A percentile compares a stretch with the other conserved stretches of the same genome.
phyloP scores from a whole-genome alignment of 179 eudicot genomes.

The Monotropa hypopitys region DNA sequence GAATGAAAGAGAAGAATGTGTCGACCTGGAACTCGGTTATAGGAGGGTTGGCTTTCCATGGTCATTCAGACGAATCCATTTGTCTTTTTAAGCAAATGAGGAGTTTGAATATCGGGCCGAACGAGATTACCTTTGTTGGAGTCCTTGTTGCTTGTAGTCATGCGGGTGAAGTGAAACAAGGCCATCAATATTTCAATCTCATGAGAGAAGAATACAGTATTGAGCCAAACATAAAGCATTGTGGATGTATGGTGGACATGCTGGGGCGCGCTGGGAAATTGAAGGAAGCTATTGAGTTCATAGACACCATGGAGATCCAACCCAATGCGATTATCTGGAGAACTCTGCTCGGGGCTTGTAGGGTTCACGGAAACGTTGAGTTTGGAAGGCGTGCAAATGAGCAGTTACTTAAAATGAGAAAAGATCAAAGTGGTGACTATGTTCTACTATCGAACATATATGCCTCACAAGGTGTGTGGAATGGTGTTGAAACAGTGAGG shows the following conservation, averaged over 20 bases:
- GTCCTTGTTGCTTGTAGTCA: conserved; percentile 49
- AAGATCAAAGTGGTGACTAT: conserved; percentile 43
- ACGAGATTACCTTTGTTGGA: conserved; percentile 39
- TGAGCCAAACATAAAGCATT: conserved; percentile 39
- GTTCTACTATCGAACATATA: conserved; percentile 43
- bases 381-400: conserved; percentile 39
- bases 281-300: conserved; percentile 37
- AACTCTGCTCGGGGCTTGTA: conserved; percentile 46
- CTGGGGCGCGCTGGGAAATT: conserved; percentile 41
- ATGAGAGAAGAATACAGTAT: conserved; percentile 31
- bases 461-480: conserved; percentile 45
- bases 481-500: conserved; percentile 36
- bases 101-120: conserved; percentile 21
- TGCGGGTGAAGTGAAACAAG: conserved; percentile 40
- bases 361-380: conserved; percentile 32
- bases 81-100: conserved; percentile 31
- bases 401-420: conserved; percentile 29
- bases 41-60: conserved; percentile 45
- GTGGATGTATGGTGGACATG: conserved; percentile 56
- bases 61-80: conserved; percentile 29
- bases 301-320: conserved; percentile 31
- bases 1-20: conserved; percentile 33
- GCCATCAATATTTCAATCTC: conserved; percentile 25
- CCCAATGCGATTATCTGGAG: conserved; percentile 52
- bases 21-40: conserved; percentile 45